Evolutionary conservation across 2,329 filamentous ascomycete genomes (phyloP).

Genomic region (Cercospora brassicicola): DNA sequence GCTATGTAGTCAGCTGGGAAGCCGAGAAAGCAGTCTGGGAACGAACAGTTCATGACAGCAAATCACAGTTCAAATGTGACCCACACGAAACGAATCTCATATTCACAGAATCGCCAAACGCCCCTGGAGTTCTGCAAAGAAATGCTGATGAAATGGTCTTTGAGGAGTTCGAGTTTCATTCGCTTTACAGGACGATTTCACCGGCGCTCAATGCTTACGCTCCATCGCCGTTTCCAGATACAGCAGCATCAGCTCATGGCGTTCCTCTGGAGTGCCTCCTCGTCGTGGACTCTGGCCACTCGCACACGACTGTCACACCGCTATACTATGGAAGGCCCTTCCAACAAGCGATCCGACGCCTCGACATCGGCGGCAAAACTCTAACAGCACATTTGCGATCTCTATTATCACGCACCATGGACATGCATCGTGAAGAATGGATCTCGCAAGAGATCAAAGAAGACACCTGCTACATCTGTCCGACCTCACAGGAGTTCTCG

Average conservation of each 20-base stretch:
- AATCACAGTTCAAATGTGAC: conserved; percentile 56
- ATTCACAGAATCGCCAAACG: conserved; percentile 82
- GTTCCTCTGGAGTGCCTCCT: conserved; percentile 59
- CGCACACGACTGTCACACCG: conserved; percentile 86
- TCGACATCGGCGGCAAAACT: conserved; percentile 90
- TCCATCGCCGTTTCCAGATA: conserved; percentile 36
- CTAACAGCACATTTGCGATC: conserved; percentile 91
- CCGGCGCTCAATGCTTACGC: conserved; percentile 34
- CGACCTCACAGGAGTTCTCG: conserved; percentile 53
- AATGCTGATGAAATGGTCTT: conserved; percentile 97
- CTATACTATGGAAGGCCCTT: conserved; percentile 77
- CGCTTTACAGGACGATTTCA: conserved; percentile 65
- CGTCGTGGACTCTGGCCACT: conserved; percentile 88
- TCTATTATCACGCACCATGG: conserved; percentile 87
- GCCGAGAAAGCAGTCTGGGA: conserved; percentile 95
- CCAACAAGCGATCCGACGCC: conserved; percentile 75
- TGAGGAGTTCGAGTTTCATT: conserved; percentile 91
- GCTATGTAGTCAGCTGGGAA: conserved; percentile 96
- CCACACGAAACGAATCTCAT: conserved; percentile 80
- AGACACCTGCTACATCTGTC: conserved; percentile 71
- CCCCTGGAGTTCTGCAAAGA: conserved; percentile 74
- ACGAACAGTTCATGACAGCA: conserved; percentile 72
- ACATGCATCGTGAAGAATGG: conserved; percentile 90
- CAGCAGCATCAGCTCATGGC: conserved; percentile 38
- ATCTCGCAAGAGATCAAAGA: conserved; percentile 98